phyloP scores from a whole-genome alignment of 164 flowering plant species.

The Magnolia changhungtana region DNA sequence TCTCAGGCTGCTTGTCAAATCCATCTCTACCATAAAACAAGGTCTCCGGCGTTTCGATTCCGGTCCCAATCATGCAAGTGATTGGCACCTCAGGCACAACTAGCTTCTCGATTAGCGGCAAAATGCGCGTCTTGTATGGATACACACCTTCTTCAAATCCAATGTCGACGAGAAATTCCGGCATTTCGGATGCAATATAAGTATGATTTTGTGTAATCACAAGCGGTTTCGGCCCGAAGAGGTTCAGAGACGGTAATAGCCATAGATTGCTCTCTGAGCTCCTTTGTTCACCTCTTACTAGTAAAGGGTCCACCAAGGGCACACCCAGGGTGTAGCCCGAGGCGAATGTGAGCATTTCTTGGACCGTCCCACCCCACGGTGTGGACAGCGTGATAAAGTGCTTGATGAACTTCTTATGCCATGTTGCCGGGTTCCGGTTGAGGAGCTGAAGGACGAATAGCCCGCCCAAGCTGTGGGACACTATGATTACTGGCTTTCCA shows the following conservation, averaged over 20 bases:
- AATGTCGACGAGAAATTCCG: conserved; percentile 59
- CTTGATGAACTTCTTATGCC: conserved; percentile 62
- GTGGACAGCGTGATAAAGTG: conserved; percentile 72
- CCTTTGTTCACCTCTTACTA: conserved; percentile 73
- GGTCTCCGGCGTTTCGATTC: conserved; percentile 59
- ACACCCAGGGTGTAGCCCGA: conserved; percentile 80
- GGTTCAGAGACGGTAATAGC: conserved; percentile 69
- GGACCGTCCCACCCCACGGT: conserved; percentile 91
- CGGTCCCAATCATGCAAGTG: conserved; percentile 73
- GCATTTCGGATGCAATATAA: conserved; percentile 49
- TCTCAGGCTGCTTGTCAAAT: conserved; percentile 64
- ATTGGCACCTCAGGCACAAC: conserved; percentile 48
- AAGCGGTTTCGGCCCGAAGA: conserved; percentile 34
- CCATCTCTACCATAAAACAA: conserved; percentile 57
- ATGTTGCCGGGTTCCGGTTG: conserved; percentile 43
- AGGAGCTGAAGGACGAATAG: conserved; percentile 78
- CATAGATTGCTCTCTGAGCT: conserved; percentile 91
- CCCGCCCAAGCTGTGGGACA: conserved; percentile 91
- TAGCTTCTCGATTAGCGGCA: conserved; percentile 43
- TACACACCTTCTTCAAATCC: conserved; percentile 56
- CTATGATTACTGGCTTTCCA: conserved; percentile 65
- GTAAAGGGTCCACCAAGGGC: conserved; percentile 69
- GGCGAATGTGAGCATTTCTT: conserved; percentile 77
- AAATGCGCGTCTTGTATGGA: conserved; percentile 51
- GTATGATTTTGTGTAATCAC: conserved; percentile 41